Base-by-base conservation (phyloP, 805 yeast genomes). In the Zygoascus ofunaensis region DNA sequence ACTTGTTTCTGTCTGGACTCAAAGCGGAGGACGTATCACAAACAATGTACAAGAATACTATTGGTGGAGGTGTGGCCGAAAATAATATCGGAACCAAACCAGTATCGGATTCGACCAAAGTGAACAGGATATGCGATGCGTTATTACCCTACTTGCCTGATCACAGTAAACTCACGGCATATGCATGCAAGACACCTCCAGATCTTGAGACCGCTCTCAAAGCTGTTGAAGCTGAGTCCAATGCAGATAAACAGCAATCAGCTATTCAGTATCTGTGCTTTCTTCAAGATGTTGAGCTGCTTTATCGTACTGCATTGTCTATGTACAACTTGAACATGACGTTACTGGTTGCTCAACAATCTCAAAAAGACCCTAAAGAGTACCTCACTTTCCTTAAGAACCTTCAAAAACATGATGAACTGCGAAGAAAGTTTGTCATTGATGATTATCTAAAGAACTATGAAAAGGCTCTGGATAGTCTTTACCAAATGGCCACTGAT, bases 281-380 rank as follows among this genome's bases (percentile, higher is more conserved):
- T 71, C 66, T 92, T 46, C 87, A 83, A 57, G 99, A 90, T 63
- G 94, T 87, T 32, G 87, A 87, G 57, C 68, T 76, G 48, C 71
- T 92, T 18, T 92, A 90, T 63, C 73, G 79, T 39, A 79, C 80
- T 17, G 83, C 97, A 0, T 71, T 92, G 46, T 82, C 94, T 2
- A 66, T 83, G 18, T 92, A 92, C 57, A 82, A 92, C 59, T 79
- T 92, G 35, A 79, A 80, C 45, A 68, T 90, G 55, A 77, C 97
- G 0, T 71, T 92, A 46, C 71, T 74, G 10, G 80, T 92, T 47
- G 98, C 98, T 0, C 97, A 94, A 60, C 92, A 87, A 57, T 87
- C 97, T 0, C 97, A 90, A 63, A 89, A 82, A 71, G 99, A 92
- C 65, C 99, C 99, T 20, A 87, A 89, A 57, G 99, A 92, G 63